Evolutionary conservation across 306 rosid genomes (phyloP).

Genomic region (Senna siamea): DNA sequence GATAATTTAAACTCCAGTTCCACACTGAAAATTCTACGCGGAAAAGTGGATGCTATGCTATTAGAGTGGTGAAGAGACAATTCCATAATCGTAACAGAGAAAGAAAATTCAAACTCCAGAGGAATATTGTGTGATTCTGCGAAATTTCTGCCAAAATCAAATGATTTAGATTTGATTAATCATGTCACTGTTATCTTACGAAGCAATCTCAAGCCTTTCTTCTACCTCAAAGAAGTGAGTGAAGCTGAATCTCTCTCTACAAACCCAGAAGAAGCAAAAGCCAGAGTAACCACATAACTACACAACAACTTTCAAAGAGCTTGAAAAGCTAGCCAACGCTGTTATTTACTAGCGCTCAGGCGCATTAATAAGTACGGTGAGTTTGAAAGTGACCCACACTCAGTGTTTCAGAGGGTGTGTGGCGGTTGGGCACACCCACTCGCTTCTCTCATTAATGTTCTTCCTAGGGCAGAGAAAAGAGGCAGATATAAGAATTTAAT

Average conservation of each 20-base stretch:
- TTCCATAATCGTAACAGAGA: neutral
- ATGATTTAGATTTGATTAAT: too few relatives aligned
- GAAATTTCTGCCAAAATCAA: slow-evolving; percentile 35
- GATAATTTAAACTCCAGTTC: slow-evolving; percentile 6
- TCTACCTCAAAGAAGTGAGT: too few relatives aligned
- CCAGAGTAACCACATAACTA: slow-evolving; percentile 26
- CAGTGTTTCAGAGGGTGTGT: neutral
- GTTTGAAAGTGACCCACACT: slow-evolving; percentile 43
- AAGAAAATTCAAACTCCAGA: slow-evolving; percentile 37
- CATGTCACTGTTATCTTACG: too few relatives aligned
- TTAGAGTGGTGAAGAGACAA: neutral
- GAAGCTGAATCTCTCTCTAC: neutral
- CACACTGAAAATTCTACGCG: slow-evolving; percentile 40
- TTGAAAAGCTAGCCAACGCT: neutral
- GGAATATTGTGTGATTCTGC: slow-evolving; percentile 22
- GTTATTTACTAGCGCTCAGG: slow-evolving; percentile 27
- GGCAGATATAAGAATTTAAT: slow-evolving; percentile 37
- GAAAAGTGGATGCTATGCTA: neutral
- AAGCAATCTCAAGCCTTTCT: too few relatives aligned
- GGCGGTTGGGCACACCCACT: slow-evolving; percentile 37
- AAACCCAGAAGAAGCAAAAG: slow-evolving; percentile 9
- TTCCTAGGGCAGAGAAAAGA: neutral
- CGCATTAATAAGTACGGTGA: slow-evolving; percentile 55
- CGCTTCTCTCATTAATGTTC: slow-evolving; percentile 39
- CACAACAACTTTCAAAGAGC: neutral